Evolutionary conservation across 73 alveolate genomes (phyloP).

Genomic region (Breviolum minutum): DNA sequence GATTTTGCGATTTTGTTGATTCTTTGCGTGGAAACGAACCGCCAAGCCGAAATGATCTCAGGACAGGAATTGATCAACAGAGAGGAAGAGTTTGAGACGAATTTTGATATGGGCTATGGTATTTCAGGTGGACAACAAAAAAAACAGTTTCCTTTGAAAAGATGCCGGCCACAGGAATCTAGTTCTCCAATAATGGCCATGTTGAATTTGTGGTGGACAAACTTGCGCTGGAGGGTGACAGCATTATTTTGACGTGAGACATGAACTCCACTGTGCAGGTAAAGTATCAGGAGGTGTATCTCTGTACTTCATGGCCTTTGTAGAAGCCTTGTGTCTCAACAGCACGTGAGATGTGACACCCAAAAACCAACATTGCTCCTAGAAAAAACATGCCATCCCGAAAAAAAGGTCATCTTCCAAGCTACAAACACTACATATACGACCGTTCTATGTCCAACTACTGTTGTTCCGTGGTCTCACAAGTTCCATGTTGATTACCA

Average conservation of each 20-base stretch:
- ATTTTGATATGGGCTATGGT: constrained; percentile 68
- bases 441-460: too few species aligned
- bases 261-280: background rate
- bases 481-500: background rate
- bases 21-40: too few species aligned
- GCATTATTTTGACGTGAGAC: background rate
- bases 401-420: too few species aligned
- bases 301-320: constrained; percentile 82
- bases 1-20: too few species aligned
- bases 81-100: constrained; percentile 58
- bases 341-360: background rate
- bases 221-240: background rate
- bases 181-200: too few species aligned
- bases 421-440: background rate
- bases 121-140: constrained; percentile 29
- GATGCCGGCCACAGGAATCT: too few species aligned
- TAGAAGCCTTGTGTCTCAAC: constrained; percentile 52
- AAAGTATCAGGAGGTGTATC: constrained; percentile 87
- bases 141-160: background rate
- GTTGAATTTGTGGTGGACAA: background rate
- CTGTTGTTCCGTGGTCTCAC: background rate
- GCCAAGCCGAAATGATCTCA: background rate
- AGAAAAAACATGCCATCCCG: background rate
- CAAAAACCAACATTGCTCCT: background rate
- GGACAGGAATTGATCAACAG: constrained; percentile 64